A percentile compares a stretch with the other conserved stretches of the same genome.
phyloP scores from a whole-genome alignment of 2,329 filamentous ascomycete genomes.

The Akanthomyces lecanii region DNA sequence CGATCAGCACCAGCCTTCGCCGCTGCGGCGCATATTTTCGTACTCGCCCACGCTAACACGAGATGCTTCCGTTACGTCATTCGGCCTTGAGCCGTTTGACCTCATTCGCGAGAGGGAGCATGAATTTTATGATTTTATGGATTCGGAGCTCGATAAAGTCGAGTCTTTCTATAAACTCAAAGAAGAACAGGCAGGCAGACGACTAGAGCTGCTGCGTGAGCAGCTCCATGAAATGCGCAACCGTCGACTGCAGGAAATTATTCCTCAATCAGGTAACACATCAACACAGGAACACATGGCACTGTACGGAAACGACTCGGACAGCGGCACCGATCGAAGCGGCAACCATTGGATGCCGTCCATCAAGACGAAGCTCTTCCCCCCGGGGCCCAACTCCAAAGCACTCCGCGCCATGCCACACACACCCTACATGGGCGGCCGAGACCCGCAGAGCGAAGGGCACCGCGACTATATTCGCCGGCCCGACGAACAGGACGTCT shows the following conservation, averaged over 20 bases:
- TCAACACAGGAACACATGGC: conserved; percentile 33
- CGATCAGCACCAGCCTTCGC: conserved; percentile 29
- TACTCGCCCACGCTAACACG: conserved; percentile 24
- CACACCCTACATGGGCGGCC: conserved; percentile 41
- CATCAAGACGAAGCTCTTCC: conserved; percentile 50
- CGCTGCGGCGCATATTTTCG: conserved; percentile 34
- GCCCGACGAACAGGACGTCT: conserved; percentile 52
- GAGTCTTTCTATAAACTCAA: conserved; percentile 85
- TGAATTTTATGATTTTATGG: conserved; percentile 86
- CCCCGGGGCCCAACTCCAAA: conserved; percentile 57
- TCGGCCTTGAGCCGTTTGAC: conserved; percentile 43
- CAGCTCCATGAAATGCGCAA: conserved; percentile 94
- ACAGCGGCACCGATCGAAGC: conserved; percentile 21
- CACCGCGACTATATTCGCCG: conserved; percentile 50
- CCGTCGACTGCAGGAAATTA: conserved; percentile 64
- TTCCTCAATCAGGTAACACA: background rate
- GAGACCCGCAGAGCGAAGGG: conserved; percentile 28
- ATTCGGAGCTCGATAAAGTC: conserved; percentile 83
- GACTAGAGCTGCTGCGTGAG: conserved; percentile 66
- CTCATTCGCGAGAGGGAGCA: conserved; percentile 68
- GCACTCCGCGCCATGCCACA: conserved; percentile 51
- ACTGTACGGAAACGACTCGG: conserved; percentile 22
- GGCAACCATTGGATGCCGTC: conserved; percentile 44
- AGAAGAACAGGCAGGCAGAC: conserved; percentile 75
- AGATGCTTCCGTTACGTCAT: conserved; percentile 29